Evolutionary conservation across 352 stramenopile genomes (phyloP).

Genomic region (Globisporangium abappressorium): DNA sequence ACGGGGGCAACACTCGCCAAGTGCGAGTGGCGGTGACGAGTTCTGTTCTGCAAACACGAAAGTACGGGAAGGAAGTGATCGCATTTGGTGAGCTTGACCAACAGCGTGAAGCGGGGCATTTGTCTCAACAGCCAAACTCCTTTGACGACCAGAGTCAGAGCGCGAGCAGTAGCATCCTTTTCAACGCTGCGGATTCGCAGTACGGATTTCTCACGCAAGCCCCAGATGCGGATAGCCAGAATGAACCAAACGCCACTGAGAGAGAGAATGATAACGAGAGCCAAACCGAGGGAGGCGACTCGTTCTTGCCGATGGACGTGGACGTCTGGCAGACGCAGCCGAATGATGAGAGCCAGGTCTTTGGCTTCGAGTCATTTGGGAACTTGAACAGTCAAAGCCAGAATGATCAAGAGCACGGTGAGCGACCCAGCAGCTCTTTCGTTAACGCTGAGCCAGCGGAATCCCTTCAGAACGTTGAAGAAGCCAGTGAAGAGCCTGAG

Average conservation of each 20-base stretch:
- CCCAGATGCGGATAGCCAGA: neutral
- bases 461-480: neutral
- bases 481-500: neutral
- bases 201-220: conserved; percentile 3
- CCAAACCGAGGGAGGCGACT: neutral
- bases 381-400: conserved; percentile 6
- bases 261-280: neutral
- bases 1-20: neutral
- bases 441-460: neutral
- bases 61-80: neutral
- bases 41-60: neutral
- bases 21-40: neutral
- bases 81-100: neutral
- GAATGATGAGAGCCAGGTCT: conserved; percentile 9
- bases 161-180: neutral
- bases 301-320: conserved; percentile 3
- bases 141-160: neutral
- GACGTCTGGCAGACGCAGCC: conserved; percentile 16
- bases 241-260: neutral
- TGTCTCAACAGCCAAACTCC: neutral
- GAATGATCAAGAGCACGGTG: neutral
- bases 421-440: neutral
- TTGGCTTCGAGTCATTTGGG: neutral
- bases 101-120: neutral
- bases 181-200: neutral